These are phyloP conservation scores for Globisporangium okanoganense DNA, from an alignment of 352 stramenopile species.

Conservation along the genomic window DNA sequence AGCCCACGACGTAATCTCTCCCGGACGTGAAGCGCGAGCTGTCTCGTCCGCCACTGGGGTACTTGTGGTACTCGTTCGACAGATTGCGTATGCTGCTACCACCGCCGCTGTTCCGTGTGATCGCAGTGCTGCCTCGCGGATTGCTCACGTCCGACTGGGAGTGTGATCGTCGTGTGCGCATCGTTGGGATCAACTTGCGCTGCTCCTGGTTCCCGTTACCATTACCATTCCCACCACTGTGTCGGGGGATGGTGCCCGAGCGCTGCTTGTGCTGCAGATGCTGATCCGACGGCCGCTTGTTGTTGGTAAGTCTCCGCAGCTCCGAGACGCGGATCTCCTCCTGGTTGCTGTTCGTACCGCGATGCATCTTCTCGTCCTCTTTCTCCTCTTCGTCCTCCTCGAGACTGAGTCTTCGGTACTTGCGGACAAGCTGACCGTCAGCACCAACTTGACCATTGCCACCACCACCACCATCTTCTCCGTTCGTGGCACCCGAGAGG, in stretches of 20 bases:
- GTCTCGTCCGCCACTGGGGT: not conserved
- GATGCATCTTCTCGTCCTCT: constrained; percentile 28
- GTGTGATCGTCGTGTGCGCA: constrained; percentile 23
- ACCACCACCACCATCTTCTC: constrained; percentile 17
- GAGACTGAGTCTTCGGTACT: constrained; percentile 52
- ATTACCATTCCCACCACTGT: not conserved
- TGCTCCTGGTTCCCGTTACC: not conserved
- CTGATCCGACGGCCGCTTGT: constrained; percentile 9
- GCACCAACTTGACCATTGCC: not conserved
- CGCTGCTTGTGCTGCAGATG: constrained; percentile 3
- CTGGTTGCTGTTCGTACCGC: constrained; percentile 21
- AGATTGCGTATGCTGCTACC: constrained; percentile 9
- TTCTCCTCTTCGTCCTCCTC: constrained; percentile 76
- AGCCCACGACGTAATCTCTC: constrained; percentile 15
- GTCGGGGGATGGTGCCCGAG: constrained; percentile 7
- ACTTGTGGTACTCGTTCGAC: constrained; percentile 14
- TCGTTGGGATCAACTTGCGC: constrained; percentile 7
- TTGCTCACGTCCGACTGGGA: constrained; percentile 51
- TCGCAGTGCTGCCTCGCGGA: constrained; percentile 14
- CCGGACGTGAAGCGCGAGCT: constrained; percentile 10
- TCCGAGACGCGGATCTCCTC: constrained; percentile 34
- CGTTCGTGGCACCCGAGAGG: constrained; percentile 38
- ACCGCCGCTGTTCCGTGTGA: constrained; percentile 8
- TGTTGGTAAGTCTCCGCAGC: constrained; percentile 16
- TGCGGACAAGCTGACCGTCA: constrained; percentile 37